Base-by-base conservation (phyloP, 202 grass and related monocot genomes). In the Hordeum pubiflorum region DNA sequence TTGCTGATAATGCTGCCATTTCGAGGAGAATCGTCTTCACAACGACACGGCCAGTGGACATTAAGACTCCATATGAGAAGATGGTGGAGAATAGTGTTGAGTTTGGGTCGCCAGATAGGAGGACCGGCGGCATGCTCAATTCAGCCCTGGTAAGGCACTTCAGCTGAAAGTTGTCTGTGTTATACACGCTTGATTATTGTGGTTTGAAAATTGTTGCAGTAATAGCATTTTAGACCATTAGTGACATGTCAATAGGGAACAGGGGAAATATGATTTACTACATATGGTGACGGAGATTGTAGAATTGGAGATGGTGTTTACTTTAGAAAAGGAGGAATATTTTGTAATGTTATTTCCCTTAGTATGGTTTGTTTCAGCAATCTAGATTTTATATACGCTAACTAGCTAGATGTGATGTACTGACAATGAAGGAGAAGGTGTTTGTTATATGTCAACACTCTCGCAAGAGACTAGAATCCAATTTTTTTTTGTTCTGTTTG, bases 51-150 rank as follows among this genome's bases (percentile, higher is more conserved):
- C 96, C 96, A 9, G 66, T 82, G 60, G 96, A 99, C 86, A 99
- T 99, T 41, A 99, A 93, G 81, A 91, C 96, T 12, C 96, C 96
- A 13, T 99, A 99, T 11, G 96, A 99, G 80, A 99, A 99, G 87
- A 99, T 99, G 96, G 77, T 95, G 36, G 96, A 96, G 48, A 99
- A 99, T 58, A 90, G 69, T 52, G 96, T 99, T 38, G 96, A 99
- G 74, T 99, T 99, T 78, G 96, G 96, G 1, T 99, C 96, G 1
- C 96, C 96, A 0, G 96, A 99, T 58, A 99, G 85, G 80, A 88
- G 89, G 78, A 91, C 92, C 1, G 90, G 90, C 4, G 96, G 96
- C 63, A 91, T 99, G 85, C 85, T 92, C 80, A 99, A 99, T 83
- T 89, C 88, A 27, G 92, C 91, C 26, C 68, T 99, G 96, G 96